These are phyloP conservation scores for Schizopora paradoxa DNA, from an alignment of 1,284 basidiomycete species.

Conservation along the genomic window DNA sequence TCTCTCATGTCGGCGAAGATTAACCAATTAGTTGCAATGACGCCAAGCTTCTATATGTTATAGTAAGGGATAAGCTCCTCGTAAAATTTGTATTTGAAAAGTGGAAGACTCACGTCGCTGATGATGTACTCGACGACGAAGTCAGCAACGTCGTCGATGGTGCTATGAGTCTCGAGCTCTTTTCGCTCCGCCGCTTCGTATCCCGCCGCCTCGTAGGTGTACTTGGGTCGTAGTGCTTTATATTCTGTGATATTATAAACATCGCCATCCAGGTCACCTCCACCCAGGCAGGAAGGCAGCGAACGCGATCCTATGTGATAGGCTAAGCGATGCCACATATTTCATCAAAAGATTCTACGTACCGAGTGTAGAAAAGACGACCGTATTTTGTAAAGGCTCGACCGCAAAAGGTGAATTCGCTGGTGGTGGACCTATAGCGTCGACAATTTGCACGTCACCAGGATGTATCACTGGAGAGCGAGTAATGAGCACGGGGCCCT, in stretches of 20 bases:
- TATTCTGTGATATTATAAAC: constrained; percentile 8
- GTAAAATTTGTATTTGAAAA: constrained; percentile 17
- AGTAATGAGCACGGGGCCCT: constrained; percentile 53
- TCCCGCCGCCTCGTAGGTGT: constrained; percentile 37
- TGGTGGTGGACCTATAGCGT: constrained; percentile 27
- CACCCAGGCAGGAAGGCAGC: constrained; percentile 55
- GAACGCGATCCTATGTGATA: constrained; percentile 49
- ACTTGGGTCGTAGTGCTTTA: constrained; percentile 24
- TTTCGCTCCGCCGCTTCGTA: constrained; percentile 48
- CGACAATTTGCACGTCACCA: constrained; percentile 30
- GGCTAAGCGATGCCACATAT: no score
- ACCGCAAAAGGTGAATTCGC: constrained; percentile 18
- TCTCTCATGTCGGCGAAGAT: constrained; percentile 62
- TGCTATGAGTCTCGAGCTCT: constrained; percentile 47
- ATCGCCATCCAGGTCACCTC: constrained; percentile 54
- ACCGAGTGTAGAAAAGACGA: constrained; percentile 57
- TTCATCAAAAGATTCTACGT: constrained; percentile 1
- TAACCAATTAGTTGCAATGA: constrained; percentile 58
- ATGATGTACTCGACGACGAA: constrained; percentile 71
- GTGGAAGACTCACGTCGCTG: constrained; percentile 44
- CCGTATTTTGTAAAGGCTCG: constrained; percentile 26
- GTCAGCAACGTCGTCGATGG: constrained; percentile 64
- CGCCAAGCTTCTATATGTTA: constrained; percentile 44
- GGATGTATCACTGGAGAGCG: constrained; percentile 31
- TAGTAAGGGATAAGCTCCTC: background rate